Percentiles rank a stretch among this genome's conserved stretches.
These are phyloP conservation scores for Isabelozyma gotoi DNA, from an alignment of 805 yeast genomes.

Conservation along the genomic window DNA sequence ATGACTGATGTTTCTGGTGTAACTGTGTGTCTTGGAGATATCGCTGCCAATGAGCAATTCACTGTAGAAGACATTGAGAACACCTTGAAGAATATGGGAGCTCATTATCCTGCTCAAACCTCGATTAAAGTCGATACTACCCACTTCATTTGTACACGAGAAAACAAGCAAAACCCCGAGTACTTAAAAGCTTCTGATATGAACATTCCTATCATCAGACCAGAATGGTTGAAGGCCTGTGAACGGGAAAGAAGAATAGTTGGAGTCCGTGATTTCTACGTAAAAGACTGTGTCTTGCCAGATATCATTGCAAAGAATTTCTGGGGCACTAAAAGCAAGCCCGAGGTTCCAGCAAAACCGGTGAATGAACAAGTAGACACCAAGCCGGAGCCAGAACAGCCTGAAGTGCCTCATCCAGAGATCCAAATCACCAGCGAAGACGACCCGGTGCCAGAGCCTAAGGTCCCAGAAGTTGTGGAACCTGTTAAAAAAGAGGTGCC, in stretches of 20 bases:
- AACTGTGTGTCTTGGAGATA: slow-evolving; percentile 83
- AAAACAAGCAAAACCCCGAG: slow-evolving; percentile 64
- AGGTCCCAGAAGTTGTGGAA: slow-evolving; percentile 11
- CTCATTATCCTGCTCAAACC: slow-evolving; percentile 66
- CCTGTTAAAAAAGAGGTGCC: not conserved
- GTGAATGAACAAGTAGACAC: slow-evolving; percentile 3
- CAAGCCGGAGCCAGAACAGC: slow-evolving; percentile 7
- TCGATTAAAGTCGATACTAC: slow-evolving; percentile 88
- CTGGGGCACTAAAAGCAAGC: slow-evolving; percentile 23
- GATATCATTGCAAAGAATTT: slow-evolving; percentile 42
- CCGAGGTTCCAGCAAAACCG: slow-evolving; percentile 1
- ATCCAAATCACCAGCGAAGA: too few species aligned
- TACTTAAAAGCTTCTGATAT: slow-evolving; percentile 76
- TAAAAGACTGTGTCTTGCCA: slow-evolving; percentile 52
- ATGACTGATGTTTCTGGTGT: slow-evolving; percentile 96
- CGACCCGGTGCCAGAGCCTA: slow-evolving; percentile 2
- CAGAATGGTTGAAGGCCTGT: slow-evolving; percentile 97
- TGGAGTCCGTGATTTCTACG: slow-evolving; percentile 85
- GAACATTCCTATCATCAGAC: slow-evolving; percentile 91
- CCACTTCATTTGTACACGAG: slow-evolving; percentile 74
- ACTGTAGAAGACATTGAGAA: slow-evolving; percentile 54
- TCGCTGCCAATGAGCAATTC: slow-evolving; percentile 54
- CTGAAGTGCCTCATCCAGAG: slow-evolving; percentile 5
- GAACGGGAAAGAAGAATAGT: slow-evolving; percentile 84
- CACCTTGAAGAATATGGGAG: slow-evolving; percentile 71